Conservation (phyloP, 768 basidiomycete genomes). For the Hygrocybe coccinea region DNA sequence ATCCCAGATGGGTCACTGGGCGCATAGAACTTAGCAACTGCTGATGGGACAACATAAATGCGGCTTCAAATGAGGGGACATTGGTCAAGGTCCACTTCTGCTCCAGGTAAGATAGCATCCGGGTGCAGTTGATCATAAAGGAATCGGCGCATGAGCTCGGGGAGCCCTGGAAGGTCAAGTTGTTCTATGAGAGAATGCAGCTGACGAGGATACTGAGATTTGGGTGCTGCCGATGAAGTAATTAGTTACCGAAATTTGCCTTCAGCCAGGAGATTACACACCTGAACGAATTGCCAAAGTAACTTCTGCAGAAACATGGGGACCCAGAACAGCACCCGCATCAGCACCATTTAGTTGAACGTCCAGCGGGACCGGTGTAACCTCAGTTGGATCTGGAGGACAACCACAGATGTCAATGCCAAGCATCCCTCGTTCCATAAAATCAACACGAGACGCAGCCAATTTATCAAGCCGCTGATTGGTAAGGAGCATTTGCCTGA, state of each 20-base stretch:
- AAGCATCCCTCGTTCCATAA: slow-evolving; percentile 16
- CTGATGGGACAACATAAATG: slow-evolving; percentile 17
- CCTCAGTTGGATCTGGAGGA: too few relatives aligned
- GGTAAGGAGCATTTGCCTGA: slow-evolving; percentile 21
- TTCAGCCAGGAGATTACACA: too few relatives aligned
- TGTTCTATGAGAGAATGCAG: neutral
- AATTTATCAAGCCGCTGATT: slow-evolving; percentile 21
- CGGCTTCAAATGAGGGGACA: slow-evolving; percentile 14
- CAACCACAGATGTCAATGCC: too few relatives aligned
- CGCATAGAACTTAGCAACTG: slow-evolving; percentile 20
- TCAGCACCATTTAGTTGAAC: too few relatives aligned
- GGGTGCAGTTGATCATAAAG: slow-evolving; percentile 23
- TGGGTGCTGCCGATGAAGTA: too few relatives aligned
- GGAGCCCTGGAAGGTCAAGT: slow-evolving; percentile 15
- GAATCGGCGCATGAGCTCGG: slow-evolving; percentile 19
- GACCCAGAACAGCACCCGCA: too few relatives aligned
- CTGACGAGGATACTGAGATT: neutral
- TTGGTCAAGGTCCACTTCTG: slow-evolving; percentile 12
- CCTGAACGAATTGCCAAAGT: too few relatives aligned
- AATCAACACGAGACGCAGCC: slow-evolving; percentile 13
- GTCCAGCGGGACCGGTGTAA: too few relatives aligned
- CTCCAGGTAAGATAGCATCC: slow-evolving; percentile 4
- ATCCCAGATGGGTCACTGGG: slow-evolving; percentile 26
- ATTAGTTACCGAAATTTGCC: too few relatives aligned
- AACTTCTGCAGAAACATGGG: too few relatives aligned